These are phyloP conservation scores for Grigorovia humatica DNA, from an alignment of 805 yeast genomes.

Conservation along the genomic window DNA sequence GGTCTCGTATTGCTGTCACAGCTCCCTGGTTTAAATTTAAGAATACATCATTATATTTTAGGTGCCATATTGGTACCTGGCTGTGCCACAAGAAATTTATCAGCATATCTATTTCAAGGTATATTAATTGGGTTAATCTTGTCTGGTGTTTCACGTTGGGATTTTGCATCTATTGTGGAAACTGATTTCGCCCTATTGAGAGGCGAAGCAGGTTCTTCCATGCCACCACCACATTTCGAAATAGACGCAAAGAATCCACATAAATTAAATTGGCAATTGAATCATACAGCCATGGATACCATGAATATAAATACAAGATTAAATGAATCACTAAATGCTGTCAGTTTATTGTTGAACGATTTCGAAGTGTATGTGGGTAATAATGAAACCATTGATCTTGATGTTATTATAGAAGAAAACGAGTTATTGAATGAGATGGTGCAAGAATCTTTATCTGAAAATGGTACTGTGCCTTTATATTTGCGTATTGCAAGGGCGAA, in stretches of 20 bases:
- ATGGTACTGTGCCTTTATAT: constrained; percentile 29
- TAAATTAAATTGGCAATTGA: constrained; percentile 22
- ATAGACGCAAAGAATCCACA: constrained; percentile 13
- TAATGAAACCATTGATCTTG: constrained; percentile 35
- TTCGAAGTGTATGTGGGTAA: constrained; percentile 61
- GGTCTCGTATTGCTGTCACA: constrained; percentile 36
- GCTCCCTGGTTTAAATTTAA: constrained; percentile 58
- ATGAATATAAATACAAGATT: constrained; percentile 7
- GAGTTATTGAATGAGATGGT: constrained; percentile 24
- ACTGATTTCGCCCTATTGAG: constrained; percentile 56
- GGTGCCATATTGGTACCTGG: constrained; percentile 77
- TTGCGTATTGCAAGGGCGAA: constrained; percentile 48
- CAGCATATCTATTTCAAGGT: constrained; percentile 75
- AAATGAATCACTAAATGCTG: constrained; percentile 34
- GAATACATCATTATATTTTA: constrained; percentile 75
- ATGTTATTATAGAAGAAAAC: constrained; percentile 26
- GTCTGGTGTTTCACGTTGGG: constrained; percentile 89
- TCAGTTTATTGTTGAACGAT: constrained; percentile 67
- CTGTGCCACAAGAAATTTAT: constrained; percentile 59
- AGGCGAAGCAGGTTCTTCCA: constrained; percentile 54
- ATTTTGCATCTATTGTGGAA: constrained; percentile 80
- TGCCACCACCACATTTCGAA: constrained; percentile 40
- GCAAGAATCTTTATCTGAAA: constrained; percentile 25
- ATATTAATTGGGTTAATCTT: constrained; percentile 68
- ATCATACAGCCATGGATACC: constrained; percentile 6